phyloP scores from a whole-genome alignment of 257 asterid species.

The Solanum stenotomum region DNA sequence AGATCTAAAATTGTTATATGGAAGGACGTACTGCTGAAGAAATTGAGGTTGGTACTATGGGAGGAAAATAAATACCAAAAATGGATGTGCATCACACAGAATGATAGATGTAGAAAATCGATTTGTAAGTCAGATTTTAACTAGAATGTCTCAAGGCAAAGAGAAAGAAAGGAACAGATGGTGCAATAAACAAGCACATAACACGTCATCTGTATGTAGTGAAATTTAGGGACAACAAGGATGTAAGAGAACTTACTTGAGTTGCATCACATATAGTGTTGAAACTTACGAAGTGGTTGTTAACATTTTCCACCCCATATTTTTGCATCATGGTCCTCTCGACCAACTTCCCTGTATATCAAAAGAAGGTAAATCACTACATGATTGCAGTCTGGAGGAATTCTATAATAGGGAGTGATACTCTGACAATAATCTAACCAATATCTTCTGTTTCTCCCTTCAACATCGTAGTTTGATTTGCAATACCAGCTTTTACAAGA shows the following conservation, averaged over 20 bases:
- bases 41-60: neutral
- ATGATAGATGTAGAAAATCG: neutral
- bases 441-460: conserved; percentile 96
- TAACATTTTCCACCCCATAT: conserved; percentile 78
- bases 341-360: conserved; percentile 32
- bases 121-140: neutral
- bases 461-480: conserved; percentile 98
- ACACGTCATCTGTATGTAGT: neutral
- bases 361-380: conserved; percentile 2
- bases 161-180: neutral
- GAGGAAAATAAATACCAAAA: neutral
- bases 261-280: conserved; percentile 99
- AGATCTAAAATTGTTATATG: neutral
- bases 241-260: conserved; percentile 43
- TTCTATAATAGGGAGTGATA: conserved; percentile 32
- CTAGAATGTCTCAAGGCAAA: neutral
- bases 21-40: neutral
- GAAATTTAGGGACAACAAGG: neutral
- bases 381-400: neutral
- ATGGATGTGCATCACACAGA: neutral
- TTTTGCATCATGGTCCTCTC: conserved; percentile 88
- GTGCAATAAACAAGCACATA: neutral
- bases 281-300: conserved; percentile 85
- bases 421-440: conserved; percentile 1
- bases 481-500: conserved; percentile 83